Evolutionary conservation across 768 basidiomycete genomes (phyloP), one percentile per base, ranked within the genome.

Genomic region (Amanita exitialis): DNA sequence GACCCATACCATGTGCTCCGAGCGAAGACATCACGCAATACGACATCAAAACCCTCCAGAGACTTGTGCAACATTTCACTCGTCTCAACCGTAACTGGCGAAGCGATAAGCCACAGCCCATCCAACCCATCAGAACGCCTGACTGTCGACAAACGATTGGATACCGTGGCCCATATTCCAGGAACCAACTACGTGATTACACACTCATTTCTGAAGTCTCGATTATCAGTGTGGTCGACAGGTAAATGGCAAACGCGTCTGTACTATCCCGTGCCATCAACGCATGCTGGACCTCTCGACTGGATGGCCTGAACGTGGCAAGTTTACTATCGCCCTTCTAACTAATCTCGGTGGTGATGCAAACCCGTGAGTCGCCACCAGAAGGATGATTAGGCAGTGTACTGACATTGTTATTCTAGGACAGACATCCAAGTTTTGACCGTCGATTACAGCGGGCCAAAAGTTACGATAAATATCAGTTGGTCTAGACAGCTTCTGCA

Each of bases 31-130:
- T 69, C 8, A 41, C 60, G 20, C 42, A 15, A 4, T 59, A 56
- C 32, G 49, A 59, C 12, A 38, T 61, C 1, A 12, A n/a, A 0
- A 44, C 47, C 25, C 60, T 69, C 41, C 64, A 58, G 44, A 35
- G 48, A 10, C 59, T 67, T 15, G 64, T 58, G 1, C 53, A 58
- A 3, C 64, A 61, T 46, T 58, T 64, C 3, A 44, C 61, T 9
- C 62, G 67, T n/a, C 57, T 68, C 1, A 51, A 58, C 15, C 55
- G 54, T 47, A 67, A 64, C 52, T 69, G 66, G 68, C 23, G 51
- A n/a, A 30, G 49, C 0, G 58, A 57, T 1, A 34, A 52, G 10
- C 62, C 62, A 2, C 43, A 44, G 6, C 37, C 62, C 10, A 43
- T 54, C 0, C 61, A 62, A 13, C 46, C 56, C 2, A 49, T 64